Evolutionary conservation across 2,329 filamentous ascomycete genomes (phyloP).

Genomic region (Rosellinia necatrix): DNA sequence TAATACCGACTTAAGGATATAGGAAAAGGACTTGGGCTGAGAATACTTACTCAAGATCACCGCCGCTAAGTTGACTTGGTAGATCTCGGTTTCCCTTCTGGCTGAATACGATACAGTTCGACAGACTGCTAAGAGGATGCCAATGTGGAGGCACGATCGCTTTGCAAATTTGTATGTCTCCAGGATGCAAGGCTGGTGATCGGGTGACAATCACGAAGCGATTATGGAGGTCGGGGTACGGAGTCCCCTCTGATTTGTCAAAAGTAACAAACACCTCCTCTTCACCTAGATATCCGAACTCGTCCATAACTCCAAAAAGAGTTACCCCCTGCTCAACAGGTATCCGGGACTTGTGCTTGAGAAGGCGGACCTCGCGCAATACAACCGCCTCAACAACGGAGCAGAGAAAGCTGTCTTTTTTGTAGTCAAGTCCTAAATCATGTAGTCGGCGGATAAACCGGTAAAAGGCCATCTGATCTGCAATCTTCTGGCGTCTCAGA

Average conservation of each 20-base stretch:
- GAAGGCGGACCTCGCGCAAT: constrained; percentile 69
- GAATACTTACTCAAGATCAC: constrained; percentile 60
- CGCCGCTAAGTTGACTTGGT: constrained; percentile 77
- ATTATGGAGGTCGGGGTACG: constrained; percentile 41
- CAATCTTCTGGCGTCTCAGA: constrained; percentile 65
- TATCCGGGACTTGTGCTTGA: constrained; percentile 82
- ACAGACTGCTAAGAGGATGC: constrained; percentile 65
- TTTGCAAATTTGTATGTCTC: constrained; percentile 71
- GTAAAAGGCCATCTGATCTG: constrained; percentile 62
- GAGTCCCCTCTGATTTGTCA: constrained; percentile 43
- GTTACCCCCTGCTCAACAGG: constrained; percentile 72
- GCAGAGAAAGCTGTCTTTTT: constrained; percentile 70
- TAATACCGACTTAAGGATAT: no score
- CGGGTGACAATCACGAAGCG: constrained; percentile 69
- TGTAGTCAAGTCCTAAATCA: constrained; percentile 66
- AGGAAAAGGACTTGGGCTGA: neutral
- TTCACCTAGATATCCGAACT: constrained; percentile 70
- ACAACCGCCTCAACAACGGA: constrained; percentile 71
- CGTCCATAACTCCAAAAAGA: constrained; percentile 83
- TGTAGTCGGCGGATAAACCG: constrained; percentile 65
- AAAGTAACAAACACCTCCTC: constrained; percentile 71
- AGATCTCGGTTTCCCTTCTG: constrained; percentile 72
- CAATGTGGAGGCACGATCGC: constrained; percentile 63
- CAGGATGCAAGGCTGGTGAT: constrained; percentile 81
- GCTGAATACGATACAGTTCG: constrained; percentile 81